phyloP scores from a whole-genome alignment of 2,329 filamentous ascomycete species.

The Fusarium penzigii region DNA sequence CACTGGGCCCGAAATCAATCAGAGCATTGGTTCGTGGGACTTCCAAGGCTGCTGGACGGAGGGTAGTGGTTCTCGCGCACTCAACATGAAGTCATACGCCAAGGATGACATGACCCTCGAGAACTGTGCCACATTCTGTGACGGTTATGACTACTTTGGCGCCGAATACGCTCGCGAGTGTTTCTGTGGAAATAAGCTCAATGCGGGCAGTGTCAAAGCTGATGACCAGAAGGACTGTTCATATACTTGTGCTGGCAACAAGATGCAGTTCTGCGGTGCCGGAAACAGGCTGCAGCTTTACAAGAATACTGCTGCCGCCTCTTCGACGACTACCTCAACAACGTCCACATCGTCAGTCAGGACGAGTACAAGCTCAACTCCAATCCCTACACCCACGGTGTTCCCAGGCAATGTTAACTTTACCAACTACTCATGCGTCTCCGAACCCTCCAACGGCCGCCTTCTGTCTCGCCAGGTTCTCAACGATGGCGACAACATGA shows the following conservation, averaged over 20 bases:
- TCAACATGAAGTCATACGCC: conserved; percentile 30
- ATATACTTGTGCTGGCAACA: conserved; percentile 35
- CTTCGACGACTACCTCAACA: conserved; percentile 2
- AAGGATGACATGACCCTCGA: conserved; percentile 39
- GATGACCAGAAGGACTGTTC: conserved; percentile 35
- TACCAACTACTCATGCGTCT: conserved; percentile 38
- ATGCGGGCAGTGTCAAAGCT: conserved; percentile 28
- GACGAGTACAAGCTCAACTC: conserved; percentile 7
- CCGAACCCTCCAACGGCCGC: conserved; percentile 35
- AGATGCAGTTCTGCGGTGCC: conserved; percentile 38
- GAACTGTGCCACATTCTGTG: conserved; percentile 33
- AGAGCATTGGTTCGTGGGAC: conserved; percentile 29
- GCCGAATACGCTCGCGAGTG: conserved; percentile 40
- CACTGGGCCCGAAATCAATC: conserved; percentile 28
- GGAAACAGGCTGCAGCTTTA: conserved; percentile 37
- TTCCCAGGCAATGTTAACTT: conserved; percentile 38
- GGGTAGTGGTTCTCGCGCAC: conserved; percentile 31
- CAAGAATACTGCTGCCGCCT: conserved; percentile 10
- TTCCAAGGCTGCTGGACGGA: conserved; percentile 42
- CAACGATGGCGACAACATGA: conserved; percentile 36
- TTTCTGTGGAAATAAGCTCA: conserved; percentile 39
- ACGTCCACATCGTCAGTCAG: conserved; percentile 4
- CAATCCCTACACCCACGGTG: conserved; percentile 25
- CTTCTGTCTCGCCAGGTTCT: conserved; percentile 32
- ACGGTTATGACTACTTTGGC: conserved; percentile 34